phyloP scores from a whole-genome alignment of 352 stramenopile species.

The Phytophthora palmivora region DNA sequence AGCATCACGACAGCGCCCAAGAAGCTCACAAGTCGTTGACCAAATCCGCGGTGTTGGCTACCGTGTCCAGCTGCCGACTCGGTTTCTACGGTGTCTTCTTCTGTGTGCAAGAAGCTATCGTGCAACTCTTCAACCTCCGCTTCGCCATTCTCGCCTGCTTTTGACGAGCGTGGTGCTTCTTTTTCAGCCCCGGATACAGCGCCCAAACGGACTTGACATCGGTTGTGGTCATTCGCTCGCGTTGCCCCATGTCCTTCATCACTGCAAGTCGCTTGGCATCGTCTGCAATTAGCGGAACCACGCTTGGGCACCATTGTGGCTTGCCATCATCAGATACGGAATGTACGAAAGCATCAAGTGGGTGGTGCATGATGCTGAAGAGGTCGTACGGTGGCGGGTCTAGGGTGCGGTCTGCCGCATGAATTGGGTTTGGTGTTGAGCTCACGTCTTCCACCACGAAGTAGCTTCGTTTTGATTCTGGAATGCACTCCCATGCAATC shows the following conservation, averaged over 20 bases:
- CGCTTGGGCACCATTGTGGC: conserved; percentile 67
- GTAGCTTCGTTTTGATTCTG: conserved; percentile 64
- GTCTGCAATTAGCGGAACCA: conserved; percentile 70
- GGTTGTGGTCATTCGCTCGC: conserved; percentile 67
- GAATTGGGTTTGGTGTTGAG: conserved; percentile 7
- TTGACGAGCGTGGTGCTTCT: conserved; percentile 45
- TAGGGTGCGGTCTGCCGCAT: conserved; percentile 27
- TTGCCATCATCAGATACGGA: conserved; percentile 29
- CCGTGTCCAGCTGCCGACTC: conserved; percentile 4
- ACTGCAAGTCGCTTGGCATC: conserved; percentile 54
- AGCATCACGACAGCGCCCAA: conserved; percentile 72
- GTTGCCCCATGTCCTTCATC: conserved; percentile 77
- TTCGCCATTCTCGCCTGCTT: conserved; percentile 42
- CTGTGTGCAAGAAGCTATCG: conserved; percentile 70
- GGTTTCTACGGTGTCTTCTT: conserved; percentile 43
- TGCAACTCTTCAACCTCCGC: conserved; percentile 44
- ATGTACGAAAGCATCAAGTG: conserved; percentile 72
- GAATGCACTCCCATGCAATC: conserved; percentile 84
- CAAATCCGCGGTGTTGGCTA: conserved; percentile 31
- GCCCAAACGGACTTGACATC: conserved; percentile 82
- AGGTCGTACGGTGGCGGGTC: conserved; percentile 71
- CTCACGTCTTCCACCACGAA: conserved; percentile 70
- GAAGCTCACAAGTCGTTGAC: conserved; percentile 65
- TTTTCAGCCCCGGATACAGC: conserved; percentile 69
- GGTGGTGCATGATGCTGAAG: conserved; percentile 89